Evolutionary conservation across 352 stramenopile genomes (phyloP), one percentile per base, ranked within the genome.

Genomic region (Globisporangium parvum): DNA sequence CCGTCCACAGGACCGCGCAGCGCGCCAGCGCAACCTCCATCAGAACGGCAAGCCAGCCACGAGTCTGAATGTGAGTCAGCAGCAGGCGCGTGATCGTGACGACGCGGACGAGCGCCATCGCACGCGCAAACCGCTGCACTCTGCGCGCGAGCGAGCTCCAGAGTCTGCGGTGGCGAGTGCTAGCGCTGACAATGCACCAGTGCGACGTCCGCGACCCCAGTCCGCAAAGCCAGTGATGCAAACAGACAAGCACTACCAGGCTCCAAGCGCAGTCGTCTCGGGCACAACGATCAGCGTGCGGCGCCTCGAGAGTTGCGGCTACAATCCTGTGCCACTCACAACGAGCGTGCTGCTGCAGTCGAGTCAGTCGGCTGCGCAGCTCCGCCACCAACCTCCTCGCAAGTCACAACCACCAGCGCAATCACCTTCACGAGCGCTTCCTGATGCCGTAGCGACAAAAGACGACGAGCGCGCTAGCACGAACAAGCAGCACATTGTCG

Each of bases 181-280:
- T 41, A 18, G 35, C 6, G 17, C 18, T 15, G 28, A 5, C 17
- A 47, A n/a, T 44, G 46, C 31, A 20, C 39, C 55, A 15, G 8
- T 21, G 17, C 41, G 40, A 18, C 39, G 40, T 47, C 20, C 39
- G 39, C 74, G 75, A 2, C 74, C 75, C 2, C 72, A 82, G 39
- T 85, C 78, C 1, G 75, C 73, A 28, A 86, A 82, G 42, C 65
- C 73, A 2, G 59, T 68, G 18, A 50, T 74, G n/a, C 65, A 79
- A 39, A 56, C 60, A 1, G 33, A 44, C 14, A 23, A 37, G 26
- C 21, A 45, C 20, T 48, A 26, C 31, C 3, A 10, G n/a, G 31
- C 31, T 10, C 31, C 31, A 37, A 37, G 47, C 3, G 53, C 51
- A 2, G 28, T 50, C 12, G 51, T 71, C 39, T 31, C 59, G 0